Percentiles rank a stretch among this genome's conserved stretches.
Evolutionary conservation across 1,139 yeast species (phyloP).

Genomic region (Scheffersomyces cryptocercus): DNA sequence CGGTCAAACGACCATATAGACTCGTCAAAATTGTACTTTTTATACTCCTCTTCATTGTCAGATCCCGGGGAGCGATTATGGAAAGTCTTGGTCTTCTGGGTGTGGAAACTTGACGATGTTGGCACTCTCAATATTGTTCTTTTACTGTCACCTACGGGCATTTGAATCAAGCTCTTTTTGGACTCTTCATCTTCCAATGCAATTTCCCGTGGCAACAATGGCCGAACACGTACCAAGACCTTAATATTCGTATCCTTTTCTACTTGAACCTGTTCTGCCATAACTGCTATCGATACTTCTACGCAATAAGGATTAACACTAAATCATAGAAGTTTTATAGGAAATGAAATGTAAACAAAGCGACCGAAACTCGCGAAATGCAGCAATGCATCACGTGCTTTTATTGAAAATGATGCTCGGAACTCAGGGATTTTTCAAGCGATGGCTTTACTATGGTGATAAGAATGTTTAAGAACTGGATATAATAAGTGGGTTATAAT

Average conservation of each 20-base stretch:
- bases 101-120: constrained; percentile 13
- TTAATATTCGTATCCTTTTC: constrained; percentile 30
- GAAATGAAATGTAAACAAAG: not conserved
- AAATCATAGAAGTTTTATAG: not conserved
- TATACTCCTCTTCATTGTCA: constrained; percentile 16
- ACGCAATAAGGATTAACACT: too few relatives aligned
- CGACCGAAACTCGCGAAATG: not conserved
- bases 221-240: constrained; percentile 50
- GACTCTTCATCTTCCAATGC: constrained; percentile 4
- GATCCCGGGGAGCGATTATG: constrained; percentile 7
- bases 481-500: too few relatives aligned
- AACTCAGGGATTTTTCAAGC: too few relatives aligned
- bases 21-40: constrained; percentile 53
- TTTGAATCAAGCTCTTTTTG: constrained; percentile 24
- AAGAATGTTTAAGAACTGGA: too few relatives aligned
- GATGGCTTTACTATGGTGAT: too few relatives aligned
- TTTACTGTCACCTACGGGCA: constrained; percentile 28
- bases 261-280: not conserved
- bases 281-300: not conserved
- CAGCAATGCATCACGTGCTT: too few relatives aligned
- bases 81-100: constrained; percentile 2
- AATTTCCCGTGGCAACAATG: constrained; percentile 39
- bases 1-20: constrained; percentile 58
- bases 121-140: constrained; percentile 25
- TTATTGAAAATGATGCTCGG: too few relatives aligned